A percentile compares a stretch with the other conserved stretches of the same genome.
phyloP scores from a whole-genome alignment of 805 yeast species.

The Nakazawaea laoshanensis region DNA sequence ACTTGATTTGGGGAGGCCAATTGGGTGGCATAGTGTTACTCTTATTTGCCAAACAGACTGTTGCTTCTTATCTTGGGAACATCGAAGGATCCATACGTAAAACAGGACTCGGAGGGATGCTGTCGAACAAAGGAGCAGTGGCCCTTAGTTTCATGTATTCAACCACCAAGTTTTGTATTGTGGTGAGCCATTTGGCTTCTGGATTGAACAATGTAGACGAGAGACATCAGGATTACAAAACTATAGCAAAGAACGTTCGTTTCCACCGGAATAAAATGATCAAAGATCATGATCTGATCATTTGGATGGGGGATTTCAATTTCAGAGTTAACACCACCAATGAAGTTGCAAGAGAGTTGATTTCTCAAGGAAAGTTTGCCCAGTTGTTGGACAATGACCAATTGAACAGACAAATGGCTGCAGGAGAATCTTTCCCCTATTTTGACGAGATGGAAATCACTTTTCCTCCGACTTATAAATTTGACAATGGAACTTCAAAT shows the following conservation, averaged over 20 bases:
- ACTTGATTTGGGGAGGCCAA: constrained; percentile 65
- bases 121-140: constrained; percentile 66
- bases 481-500: constrained; percentile 69
- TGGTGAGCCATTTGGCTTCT: constrained; percentile 92
- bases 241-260: constrained; percentile 65
- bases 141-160: constrained; percentile 53
- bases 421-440: constrained; percentile 63
- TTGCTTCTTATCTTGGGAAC: constrained; percentile 43
- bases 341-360: constrained; percentile 60
- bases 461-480: constrained; percentile 89
- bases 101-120: constrained; percentile 67
- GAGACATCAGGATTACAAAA: constrained; percentile 75
- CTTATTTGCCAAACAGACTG: constrained; percentile 52
- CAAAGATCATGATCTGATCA: constrained; percentile 74
- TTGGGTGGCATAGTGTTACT: constrained; percentile 78
- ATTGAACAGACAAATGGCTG: constrained; percentile 62
- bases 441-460: constrained; percentile 70
- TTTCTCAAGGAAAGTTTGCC: constrained; percentile 35
- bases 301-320: constrained; percentile 95
- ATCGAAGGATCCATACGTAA: constrained; percentile 75
- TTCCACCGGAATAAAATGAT: constrained; percentile 73
- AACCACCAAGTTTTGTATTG: constrained; percentile 67
- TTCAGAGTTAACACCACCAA: constrained; percentile 67
- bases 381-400: constrained; percentile 69
- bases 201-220: constrained; percentile 78